A percentile compares a stretch with the other conserved stretches of the same genome.
Evolutionary conservation across 2,329 filamentous ascomycete genomes (phyloP).

Genomic region (Aspergillus costaricaensis): DNA sequence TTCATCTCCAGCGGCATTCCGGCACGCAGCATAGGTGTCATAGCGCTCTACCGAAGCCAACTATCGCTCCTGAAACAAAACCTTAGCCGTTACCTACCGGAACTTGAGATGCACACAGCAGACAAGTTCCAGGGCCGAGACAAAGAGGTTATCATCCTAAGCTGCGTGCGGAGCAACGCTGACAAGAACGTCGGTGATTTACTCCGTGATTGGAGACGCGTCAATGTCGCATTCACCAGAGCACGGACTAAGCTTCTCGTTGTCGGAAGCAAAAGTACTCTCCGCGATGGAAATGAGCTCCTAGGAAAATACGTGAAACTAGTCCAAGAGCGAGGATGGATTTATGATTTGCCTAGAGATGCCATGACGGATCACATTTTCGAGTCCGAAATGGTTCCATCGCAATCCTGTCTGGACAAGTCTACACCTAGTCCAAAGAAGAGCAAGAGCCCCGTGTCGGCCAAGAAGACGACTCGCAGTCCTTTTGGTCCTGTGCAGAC

Average conservation of each 20-base stretch:
- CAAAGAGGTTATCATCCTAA: slow-evolving; percentile 88
- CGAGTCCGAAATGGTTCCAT: slow-evolving; percentile 45
- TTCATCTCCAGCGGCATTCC: slow-evolving; percentile 76
- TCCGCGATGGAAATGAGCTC: slow-evolving; percentile 70
- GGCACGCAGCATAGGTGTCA: slow-evolving; percentile 80
- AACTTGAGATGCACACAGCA: slow-evolving; percentile 92
- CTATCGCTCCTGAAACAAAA: slow-evolving; percentile 77
- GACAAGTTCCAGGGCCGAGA: slow-evolving; percentile 96
- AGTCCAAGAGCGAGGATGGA: slow-evolving; percentile 78
- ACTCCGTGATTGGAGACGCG: slow-evolving; percentile 84
- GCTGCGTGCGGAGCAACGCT: slow-evolving; percentile 84
- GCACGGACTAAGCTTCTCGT: slow-evolving; percentile 91
- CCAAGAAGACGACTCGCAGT: slow-evolving; percentile 27
- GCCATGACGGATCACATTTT: slow-evolving; percentile 70
- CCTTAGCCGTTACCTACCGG: slow-evolving; percentile 59
- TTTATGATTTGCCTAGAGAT: slow-evolving; percentile 68
- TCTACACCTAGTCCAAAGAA: slow-evolving; percentile 35
- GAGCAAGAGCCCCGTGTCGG: slow-evolving; percentile 33
- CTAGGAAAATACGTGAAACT: slow-evolving; percentile 73
- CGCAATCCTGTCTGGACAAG: slow-evolving; percentile 27
- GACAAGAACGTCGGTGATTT: slow-evolving; percentile 82
- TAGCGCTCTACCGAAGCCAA: slow-evolving; percentile 95
- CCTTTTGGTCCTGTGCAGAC: slow-evolving; percentile 37
- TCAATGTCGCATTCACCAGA: slow-evolving; percentile 94
- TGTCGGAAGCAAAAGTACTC: slow-evolving; percentile 76